Evolutionary conservation across 305 asterid genomes (phyloP), one percentile per base, ranked within the genome.

Genomic region (Fraxinus latifolia): DNA sequence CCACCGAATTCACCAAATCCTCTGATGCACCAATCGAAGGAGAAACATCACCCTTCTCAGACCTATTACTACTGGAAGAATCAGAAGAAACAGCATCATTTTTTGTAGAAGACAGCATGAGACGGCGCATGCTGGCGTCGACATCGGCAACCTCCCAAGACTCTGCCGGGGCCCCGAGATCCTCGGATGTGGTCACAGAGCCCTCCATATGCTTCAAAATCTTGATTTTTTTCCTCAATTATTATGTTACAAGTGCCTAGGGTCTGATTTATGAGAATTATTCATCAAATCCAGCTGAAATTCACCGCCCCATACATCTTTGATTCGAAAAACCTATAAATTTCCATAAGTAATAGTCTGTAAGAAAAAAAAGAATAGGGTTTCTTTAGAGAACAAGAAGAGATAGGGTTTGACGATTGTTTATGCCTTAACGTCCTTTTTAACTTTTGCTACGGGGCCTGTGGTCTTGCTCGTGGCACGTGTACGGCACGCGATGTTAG

Each of bases 71-170:
- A 79, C 58, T 55, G 33, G 34, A 50, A 3, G 34, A 71, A 53
- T 77, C 65, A 76, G 77, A 74, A n/a, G 76, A 53, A 79, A 82
- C 82, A 19, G 70, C 23, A 79, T 81, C 74, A 67, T 19, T 80
- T 74, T 44, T 81, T 11, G 92, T 76, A 21, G 94, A 77, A 5
- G 95, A 83, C 60, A 91, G 90, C 97, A 93, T 86, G 87, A 93
- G 92, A 73, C 88, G 90, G 85, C 90, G 89, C 93, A 93, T 83
- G 90, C 91, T 92, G 81, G 91, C 90, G 77, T 94, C 97, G 78
- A 94, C 92, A 84, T 94, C 97, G 65, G 95, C 98, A 42, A 87
- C 95, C 92, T 94, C 98, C 98, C 98, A 94, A 65, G 98, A 94
- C 89, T 94, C 98, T 77, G 97, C 96, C 25, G 87, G 90, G 70